phyloP scores from a whole-genome alignment of 805 yeast species.

The Starmerella scarabaei region DNA sequence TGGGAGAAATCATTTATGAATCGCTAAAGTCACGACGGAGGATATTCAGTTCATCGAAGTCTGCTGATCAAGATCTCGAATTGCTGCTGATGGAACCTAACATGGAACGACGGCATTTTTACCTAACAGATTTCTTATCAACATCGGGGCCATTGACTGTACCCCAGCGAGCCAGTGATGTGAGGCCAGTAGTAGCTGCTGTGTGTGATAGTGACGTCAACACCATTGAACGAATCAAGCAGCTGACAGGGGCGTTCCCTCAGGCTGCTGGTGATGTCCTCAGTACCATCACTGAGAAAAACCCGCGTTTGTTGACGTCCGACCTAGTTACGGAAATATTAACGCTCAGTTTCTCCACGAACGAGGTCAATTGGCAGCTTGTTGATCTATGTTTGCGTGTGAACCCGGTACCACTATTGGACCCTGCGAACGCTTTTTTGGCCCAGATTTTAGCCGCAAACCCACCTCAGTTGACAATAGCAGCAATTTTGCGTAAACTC shows the following conservation, averaged over 20 bases:
- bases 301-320: slow-evolving; percentile 1
- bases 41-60: slow-evolving; percentile 3
- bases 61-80: background rate
- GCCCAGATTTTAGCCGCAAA: background rate
- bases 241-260: slow-evolving; percentile 6
- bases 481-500: background rate
- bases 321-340: slow-evolving; percentile 1
- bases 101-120: background rate
- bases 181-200: background rate
- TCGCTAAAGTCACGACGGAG: background rate
- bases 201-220: slow-evolving; percentile 3
- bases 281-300: background rate
- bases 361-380: slow-evolving; percentile 3
- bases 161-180: background rate
- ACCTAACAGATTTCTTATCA: background rate
- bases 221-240: slow-evolving; percentile 7
- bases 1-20: slow-evolving; percentile 5
- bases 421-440: background rate
- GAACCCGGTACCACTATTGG: slow-evolving; percentile 5
- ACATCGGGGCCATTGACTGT: background rate
- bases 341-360: background rate
- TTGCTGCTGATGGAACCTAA: slow-evolving; percentile 1
- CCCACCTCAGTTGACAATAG: background rate
- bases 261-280: slow-evolving; percentile 1
- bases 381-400: slow-evolving; percentile 1